Evolutionary conservation across 495 filamentous ascomycete genomes (phyloP).

Genomic region (Annulohypoxylon nitens): DNA sequence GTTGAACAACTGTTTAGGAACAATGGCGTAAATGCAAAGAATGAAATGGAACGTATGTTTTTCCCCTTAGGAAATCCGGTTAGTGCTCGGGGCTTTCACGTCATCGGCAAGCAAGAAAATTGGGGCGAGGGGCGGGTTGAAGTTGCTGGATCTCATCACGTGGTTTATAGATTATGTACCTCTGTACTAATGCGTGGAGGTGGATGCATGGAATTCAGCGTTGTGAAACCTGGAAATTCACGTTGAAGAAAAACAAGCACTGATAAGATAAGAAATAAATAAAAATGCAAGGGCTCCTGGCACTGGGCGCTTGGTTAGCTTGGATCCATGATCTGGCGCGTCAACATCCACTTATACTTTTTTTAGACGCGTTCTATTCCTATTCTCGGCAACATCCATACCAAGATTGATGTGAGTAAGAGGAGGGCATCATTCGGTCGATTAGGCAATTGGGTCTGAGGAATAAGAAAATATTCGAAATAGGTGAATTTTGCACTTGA

Average conservation of each 20-base stretch:
- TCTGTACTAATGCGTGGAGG: neutral
- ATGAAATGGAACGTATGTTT: neutral
- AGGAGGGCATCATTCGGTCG: constrained; percentile 9
- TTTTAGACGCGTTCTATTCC: constrained; percentile 30
- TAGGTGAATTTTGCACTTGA: neutral
- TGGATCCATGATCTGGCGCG: constrained; percentile 18
- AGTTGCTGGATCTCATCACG: constrained; percentile 13
- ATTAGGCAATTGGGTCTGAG: constrained; percentile 3
- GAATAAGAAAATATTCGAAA: constrained; percentile 10
- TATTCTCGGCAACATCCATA: constrained; percentile 16
- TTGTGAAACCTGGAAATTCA: neutral
- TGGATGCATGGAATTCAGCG: neutral
- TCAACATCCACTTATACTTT: constrained; percentile 30
- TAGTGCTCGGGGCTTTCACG: constrained; percentile 32
- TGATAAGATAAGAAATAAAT: constrained; percentile 40
- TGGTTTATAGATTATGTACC: constrained; percentile 7
- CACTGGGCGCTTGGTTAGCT: neutral
- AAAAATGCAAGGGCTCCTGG: too few species aligned
- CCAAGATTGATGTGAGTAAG: constrained; percentile 1
- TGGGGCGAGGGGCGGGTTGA: neutral
- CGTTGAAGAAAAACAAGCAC: constrained; percentile 13
- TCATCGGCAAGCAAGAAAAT: constrained; percentile 39
- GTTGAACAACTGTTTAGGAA: neutral
- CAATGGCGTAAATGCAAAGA: constrained; percentile 20
- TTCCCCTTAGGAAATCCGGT: constrained; percentile 13